Percentiles rank a stretch among this genome's conserved stretches.
Conservation (phyloP, 805 yeast species). For the Yarrowia phangngaensis region DNA sequence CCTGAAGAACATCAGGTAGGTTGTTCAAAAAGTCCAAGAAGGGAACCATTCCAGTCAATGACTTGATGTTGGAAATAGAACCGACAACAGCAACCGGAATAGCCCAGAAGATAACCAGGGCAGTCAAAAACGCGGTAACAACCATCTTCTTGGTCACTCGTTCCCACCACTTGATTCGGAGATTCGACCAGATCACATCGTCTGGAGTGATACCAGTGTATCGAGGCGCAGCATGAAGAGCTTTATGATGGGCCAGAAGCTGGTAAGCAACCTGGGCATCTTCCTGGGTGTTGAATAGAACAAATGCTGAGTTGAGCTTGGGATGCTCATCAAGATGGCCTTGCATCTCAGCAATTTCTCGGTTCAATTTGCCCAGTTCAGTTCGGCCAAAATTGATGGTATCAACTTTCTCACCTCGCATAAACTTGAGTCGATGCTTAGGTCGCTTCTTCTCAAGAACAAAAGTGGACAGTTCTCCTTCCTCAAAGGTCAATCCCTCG, state of each 20-base stretch:
- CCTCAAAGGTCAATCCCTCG: conserved; percentile 28
- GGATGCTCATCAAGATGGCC: conserved; percentile 48
- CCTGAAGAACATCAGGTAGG: conserved; percentile 66
- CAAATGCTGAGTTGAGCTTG: conserved; percentile 78
- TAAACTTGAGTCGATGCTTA: conserved; percentile 64
- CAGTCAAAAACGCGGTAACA: conserved; percentile 57
- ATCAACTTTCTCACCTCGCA: conserved; percentile 79
- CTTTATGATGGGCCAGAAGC: conserved; percentile 51
- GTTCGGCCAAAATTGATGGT: conserved; percentile 71
- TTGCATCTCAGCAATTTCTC: conserved; percentile 59
- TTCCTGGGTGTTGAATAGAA: conserved; percentile 77
- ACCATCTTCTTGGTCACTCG: conserved; percentile 55
- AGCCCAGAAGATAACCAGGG: conserved; percentile 85
- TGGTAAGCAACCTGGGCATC: conserved; percentile 89
- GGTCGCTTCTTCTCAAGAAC: conserved; percentile 76
- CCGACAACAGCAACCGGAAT: conserved; percentile 98
- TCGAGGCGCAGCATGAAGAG: conserved; percentile 46
- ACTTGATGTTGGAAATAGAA: conserved; percentile 80
- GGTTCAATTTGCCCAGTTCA: conserved; percentile 64
- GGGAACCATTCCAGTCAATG: conserved; percentile 62
- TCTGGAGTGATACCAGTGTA: conserved; percentile 69
- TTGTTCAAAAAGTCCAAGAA: conserved; percentile 74
- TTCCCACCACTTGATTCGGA: conserved; percentile 53
- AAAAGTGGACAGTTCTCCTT: conserved; percentile 41
- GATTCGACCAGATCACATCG: conserved; percentile 80